Base-by-base conservation (phyloP, 2,329 filamentous ascomycete genomes). In the Akanthomyces dipterigenus region DNA sequence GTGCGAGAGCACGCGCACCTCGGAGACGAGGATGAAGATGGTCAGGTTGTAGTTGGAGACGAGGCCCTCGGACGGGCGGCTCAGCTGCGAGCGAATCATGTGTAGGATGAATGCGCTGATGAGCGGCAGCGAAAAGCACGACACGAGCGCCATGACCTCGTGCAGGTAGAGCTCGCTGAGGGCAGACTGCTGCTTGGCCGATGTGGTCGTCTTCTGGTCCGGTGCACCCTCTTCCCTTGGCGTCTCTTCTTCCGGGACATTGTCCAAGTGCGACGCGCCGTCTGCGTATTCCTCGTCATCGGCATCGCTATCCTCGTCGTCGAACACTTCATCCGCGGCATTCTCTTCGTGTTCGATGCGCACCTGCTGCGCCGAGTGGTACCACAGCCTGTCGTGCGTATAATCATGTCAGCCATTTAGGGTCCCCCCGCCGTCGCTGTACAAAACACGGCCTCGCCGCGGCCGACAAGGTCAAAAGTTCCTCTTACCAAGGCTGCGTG, bases 11-110 rank as follows among this genome's bases (percentile, higher is more conserved):
- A 93, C 93, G 3, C 90, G 87, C 31, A 97, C 79, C 74, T 98
- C 93, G 3, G 93, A 90, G 1, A 89, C 90, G 20, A 96, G 81
- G 3, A 96, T 79, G 73, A 97, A 98, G 57, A 98, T 90, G 14
- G 88, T 92, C 60, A 98, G 80, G 72, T 97, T 97, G 76, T 93
- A 96, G 73, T 96, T 90, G 5, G 91, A 96, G 7, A 98, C 88
- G 12, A 98, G 79, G 1, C 90, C 90, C 71, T 96, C 92, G 0
- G 91, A 92, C 0, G 90, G 90, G 2, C 90, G 82, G 26, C 89
- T 93, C 20, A 98, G 83, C 68, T 93, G 91, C 9, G 82, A 83
- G 55, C 93, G 86, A 62, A 97, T 89, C 22, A 85, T 78, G 70
- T 97, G 93, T 12, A 98, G 80, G 43, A 97, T 78, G 74, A 89